Conservation (phyloP, 225 moss, liverwort and hornwort genomes). For the Takakia lepidozioides region DNA sequence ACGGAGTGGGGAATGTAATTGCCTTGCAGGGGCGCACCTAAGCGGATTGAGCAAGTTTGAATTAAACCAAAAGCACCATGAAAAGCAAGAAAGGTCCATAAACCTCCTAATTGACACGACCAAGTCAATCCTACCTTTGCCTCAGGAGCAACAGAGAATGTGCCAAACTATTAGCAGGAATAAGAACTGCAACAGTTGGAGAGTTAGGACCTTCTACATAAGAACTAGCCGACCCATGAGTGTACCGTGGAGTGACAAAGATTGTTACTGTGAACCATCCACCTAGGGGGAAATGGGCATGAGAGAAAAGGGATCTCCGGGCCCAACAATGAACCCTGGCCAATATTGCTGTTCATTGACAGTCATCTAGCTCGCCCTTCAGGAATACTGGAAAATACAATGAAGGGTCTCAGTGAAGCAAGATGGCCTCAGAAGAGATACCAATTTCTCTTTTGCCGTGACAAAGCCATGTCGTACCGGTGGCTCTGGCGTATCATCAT, state of each 20-base stretch:
- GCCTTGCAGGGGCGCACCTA: too few relatives aligned
- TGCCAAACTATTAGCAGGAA: slow-evolving; percentile 2
- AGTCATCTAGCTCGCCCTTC: not conserved
- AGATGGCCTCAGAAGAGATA: slow-evolving; percentile 5
- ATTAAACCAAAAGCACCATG: too few relatives aligned
- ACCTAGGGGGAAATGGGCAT: not conserved
- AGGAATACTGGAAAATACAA: not conserved
- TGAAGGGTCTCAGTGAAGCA: not conserved
- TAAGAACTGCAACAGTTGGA: not conserved
- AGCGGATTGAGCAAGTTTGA: too few relatives aligned
- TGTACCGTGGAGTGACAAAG: slow-evolving; percentile 3
- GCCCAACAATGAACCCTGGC: too few relatives aligned
- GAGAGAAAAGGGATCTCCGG: too few relatives aligned
- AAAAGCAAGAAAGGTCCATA: too few relatives aligned
- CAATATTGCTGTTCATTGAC: not conserved
- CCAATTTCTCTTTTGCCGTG: slow-evolving; percentile 85
- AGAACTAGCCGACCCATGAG: slow-evolving; percentile 5
- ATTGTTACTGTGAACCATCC: not conserved
- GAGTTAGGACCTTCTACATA: slow-evolving; percentile 2
- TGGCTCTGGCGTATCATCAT: slow-evolving; percentile 52
- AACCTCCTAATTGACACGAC: too few relatives aligned
- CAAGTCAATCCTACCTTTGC: too few relatives aligned
- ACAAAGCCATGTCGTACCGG: slow-evolving; percentile 51
- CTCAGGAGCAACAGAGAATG: not conserved
- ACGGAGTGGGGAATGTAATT: too few relatives aligned